phyloP scores from a whole-genome alignment of 768 basidiomycete genomes.

The Suillus paluster region DNA sequence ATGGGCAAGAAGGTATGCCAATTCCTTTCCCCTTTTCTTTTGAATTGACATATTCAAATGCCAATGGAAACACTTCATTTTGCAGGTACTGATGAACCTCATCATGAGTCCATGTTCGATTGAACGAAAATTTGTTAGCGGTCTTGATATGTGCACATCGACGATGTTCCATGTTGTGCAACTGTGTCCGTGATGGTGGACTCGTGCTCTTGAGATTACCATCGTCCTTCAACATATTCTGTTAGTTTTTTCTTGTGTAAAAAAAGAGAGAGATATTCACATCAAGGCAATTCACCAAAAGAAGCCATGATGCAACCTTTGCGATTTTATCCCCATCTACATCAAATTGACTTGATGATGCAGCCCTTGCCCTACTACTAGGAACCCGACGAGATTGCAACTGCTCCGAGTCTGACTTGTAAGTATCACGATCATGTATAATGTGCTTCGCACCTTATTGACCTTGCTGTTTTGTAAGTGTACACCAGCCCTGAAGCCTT shows the following conservation, averaged over 20 bases:
- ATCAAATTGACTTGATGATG: neutral
- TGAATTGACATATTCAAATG: neutral
- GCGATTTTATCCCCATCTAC: neutral
- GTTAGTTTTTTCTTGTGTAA: neutral
- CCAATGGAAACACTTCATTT: neutral
- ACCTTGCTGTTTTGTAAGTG: neutral
- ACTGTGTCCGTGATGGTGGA: neutral
- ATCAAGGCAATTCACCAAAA: neutral
- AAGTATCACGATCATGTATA: neutral
- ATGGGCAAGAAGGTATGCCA: neutral
- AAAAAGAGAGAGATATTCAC: neutral
- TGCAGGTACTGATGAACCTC: neutral
- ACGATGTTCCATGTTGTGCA: neutral
- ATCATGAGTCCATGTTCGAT: neutral
- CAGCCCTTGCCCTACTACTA: neutral
- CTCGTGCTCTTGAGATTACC: neutral
- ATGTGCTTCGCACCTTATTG: neutral
- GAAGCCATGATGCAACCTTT: neutral
- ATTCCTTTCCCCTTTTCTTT: constrained; percentile 3
- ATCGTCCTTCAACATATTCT: neutral
- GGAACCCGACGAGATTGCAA: neutral
- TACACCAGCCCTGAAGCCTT: neutral
- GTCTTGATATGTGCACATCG: constrained; percentile 3
- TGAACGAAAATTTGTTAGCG: neutral
- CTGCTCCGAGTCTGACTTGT: neutral